phyloP scores from a whole-genome alignment of 2,329 filamentous ascomycete species.

The Calonectria naviculata region DNA sequence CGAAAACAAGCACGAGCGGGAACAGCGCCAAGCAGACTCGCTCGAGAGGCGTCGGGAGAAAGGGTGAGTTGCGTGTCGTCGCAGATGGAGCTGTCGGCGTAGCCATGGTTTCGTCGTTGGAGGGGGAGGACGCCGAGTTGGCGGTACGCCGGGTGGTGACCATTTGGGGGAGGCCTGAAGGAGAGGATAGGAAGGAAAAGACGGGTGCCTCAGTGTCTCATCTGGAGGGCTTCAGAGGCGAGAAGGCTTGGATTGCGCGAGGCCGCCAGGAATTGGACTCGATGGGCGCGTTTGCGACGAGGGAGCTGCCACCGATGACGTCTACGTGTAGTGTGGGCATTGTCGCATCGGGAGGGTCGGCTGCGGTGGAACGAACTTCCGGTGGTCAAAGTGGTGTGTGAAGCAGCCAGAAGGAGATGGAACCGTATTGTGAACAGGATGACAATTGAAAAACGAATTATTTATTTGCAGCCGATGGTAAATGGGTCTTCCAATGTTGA shows the following conservation, averaged over 20 bases:
- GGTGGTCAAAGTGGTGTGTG: conserved; percentile 14
- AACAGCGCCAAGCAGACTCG: conserved; percentile 75
- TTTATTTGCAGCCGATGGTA: background rate
- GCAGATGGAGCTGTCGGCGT: conserved; percentile 26
- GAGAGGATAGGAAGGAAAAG: background rate
- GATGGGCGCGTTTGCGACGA: conserved; percentile 25
- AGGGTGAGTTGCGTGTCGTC: conserved; percentile 61
- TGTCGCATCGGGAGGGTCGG: conserved; percentile 17
- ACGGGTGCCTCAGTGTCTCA: background rate
- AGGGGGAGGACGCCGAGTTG: conserved; percentile 25
- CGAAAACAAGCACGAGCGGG: conserved; percentile 81
- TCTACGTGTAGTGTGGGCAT: conserved; percentile 32
- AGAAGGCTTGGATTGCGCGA: background rate
- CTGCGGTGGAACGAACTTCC: conserved; percentile 30
- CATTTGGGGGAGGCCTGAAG: conserved; percentile 29
- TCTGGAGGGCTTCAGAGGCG: background rate
- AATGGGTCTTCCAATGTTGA: background rate
- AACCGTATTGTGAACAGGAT: background rate
- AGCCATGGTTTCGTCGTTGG: conserved; percentile 26
- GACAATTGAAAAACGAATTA: background rate
- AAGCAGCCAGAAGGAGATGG: conserved; percentile 2
- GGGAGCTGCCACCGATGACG: conserved; percentile 36
- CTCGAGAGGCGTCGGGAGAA: conserved; percentile 78
- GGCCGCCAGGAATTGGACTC: conserved; percentile 12
- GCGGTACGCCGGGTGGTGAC: conserved; percentile 41